Percentiles rank a stretch among this genome's conserved stretches.
These are phyloP conservation scores for Labyrinthula sp. DNA, from an alignment of 352 stramenopile genomes.

Conservation along the genomic window DNA sequence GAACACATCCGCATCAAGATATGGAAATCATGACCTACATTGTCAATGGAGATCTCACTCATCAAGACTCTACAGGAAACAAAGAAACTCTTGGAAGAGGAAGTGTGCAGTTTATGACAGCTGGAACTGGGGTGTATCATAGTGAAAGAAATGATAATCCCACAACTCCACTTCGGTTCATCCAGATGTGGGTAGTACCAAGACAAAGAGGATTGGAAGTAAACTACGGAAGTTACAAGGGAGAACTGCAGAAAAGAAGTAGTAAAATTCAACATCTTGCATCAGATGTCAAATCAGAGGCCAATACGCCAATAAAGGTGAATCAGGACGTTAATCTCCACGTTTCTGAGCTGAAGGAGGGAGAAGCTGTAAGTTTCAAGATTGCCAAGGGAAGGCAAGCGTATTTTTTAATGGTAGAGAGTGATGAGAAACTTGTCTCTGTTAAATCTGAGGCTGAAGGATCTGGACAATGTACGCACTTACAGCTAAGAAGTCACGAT, in stretches of 20 bases:
- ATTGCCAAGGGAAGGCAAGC: slow-evolving; percentile 15
- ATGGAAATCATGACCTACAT: slow-evolving; percentile 53
- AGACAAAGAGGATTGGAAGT: slow-evolving; percentile 7
- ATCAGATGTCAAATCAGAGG: slow-evolving; percentile 1
- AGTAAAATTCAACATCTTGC: slow-evolving; percentile 29
- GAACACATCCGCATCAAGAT: slow-evolving; percentile 36
- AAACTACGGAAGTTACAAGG: slow-evolving; percentile 8
- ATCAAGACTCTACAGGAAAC: slow-evolving; percentile 47
- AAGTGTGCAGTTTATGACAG: slow-evolving; percentile 47
- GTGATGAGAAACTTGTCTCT: no score
- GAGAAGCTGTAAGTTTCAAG: slow-evolving; percentile 4
- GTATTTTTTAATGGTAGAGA: slow-evolving; percentile 23
- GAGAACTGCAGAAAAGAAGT: background rate
- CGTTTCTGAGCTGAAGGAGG: slow-evolving; percentile 11
- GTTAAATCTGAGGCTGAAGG: no score
- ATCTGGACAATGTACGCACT: no score
- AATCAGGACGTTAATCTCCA: slow-evolving; percentile 25
- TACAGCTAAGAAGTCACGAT: no score
- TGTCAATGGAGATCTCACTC: slow-evolving; percentile 44
- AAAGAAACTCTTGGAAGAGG: slow-evolving; percentile 42
- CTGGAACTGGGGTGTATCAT: slow-evolving; percentile 40
- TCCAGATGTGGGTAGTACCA: slow-evolving; percentile 39
- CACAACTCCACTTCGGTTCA: slow-evolving; percentile 42
- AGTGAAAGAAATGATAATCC: slow-evolving; percentile 41
- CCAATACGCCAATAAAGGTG: slow-evolving; percentile 24